phyloP scores from a whole-genome alignment of 805 yeast species.

The Saturnispora saitoi region DNA sequence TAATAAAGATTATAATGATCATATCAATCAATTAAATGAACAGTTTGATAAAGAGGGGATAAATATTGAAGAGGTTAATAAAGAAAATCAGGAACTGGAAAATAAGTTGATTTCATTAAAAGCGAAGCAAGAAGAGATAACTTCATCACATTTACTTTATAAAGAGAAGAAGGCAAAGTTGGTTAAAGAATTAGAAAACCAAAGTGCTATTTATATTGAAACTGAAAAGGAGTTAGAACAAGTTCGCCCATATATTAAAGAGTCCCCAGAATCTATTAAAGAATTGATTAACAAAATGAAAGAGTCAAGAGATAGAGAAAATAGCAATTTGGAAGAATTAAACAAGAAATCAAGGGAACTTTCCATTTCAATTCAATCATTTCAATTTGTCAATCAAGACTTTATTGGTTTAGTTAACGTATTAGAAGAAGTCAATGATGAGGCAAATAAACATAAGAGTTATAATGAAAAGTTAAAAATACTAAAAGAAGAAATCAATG shows the following conservation, averaged over 20 bases:
- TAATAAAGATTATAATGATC: conserved; percentile 31
- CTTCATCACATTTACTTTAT: conserved; percentile 54
- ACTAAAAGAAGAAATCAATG: conserved; percentile 29
- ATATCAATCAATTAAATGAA: conserved; percentile 15
- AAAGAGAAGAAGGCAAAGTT: conserved; percentile 53
- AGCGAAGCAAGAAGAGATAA: conserved; percentile 51
- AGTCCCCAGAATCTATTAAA: conserved; percentile 48
- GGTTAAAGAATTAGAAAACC: conserved; percentile 51
- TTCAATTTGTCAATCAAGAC: conserved; percentile 43
- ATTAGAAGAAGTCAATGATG: conserved; percentile 42
- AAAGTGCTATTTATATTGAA: conserved; percentile 48
- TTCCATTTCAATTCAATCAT: conserved; percentile 47
- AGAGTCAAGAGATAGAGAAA: conserved; percentile 34
- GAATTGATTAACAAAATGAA: conserved; percentile 47
- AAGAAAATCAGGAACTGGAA: conserved; percentile 50
- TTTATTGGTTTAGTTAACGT: conserved; percentile 34
- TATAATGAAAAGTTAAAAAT: conserved; percentile 19
- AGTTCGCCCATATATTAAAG: conserved; percentile 49
- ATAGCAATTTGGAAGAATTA: conserved; percentile 30
- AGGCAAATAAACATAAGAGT: conserved; percentile 35
- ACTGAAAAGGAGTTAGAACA: conserved; percentile 50
- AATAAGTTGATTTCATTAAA: conserved; percentile 53
- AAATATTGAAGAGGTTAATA: conserved; percentile 35
- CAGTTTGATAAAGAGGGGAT: conserved; percentile 20
- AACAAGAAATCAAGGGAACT: conserved; percentile 45